Conservation (phyloP, 495 filamentous ascomycete species). For the Hypoxylon rickii region DNA sequence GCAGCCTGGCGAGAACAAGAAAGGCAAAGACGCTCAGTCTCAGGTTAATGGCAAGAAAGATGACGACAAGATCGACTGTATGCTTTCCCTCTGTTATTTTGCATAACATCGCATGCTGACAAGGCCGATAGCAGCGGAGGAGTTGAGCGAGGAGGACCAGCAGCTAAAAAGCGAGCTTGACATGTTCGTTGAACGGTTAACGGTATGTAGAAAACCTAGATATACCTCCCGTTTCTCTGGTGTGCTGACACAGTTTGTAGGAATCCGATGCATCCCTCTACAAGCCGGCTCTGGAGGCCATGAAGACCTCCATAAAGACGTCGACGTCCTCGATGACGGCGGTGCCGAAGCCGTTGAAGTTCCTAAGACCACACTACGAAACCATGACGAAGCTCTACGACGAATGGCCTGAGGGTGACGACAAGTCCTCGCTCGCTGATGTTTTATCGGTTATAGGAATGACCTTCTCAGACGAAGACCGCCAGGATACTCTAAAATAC, state of each 20-base stretch:
- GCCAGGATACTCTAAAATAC: slow-evolving; percentile 94
- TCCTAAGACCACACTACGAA: slow-evolving; percentile 93
- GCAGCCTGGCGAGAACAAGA: slow-evolving; percentile 69
- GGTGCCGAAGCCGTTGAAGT: slow-evolving; percentile 97
- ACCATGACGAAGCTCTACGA: slow-evolving; percentile 84
- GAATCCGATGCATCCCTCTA: slow-evolving; percentile 88
- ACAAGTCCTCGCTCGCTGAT: slow-evolving; percentile 91
- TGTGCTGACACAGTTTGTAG: slow-evolving; percentile 48
- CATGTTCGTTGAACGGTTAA: slow-evolving; percentile 95
- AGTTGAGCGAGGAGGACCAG: slow-evolving; percentile 97
- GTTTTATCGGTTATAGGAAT: slow-evolving; percentile 97
- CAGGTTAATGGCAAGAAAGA: slow-evolving; percentile 75
- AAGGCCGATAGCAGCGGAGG: slow-evolving; percentile 60
- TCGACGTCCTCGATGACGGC: slow-evolving; percentile 99
- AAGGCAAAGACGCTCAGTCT: slow-evolving; percentile 68
- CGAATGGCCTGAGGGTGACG: slow-evolving; percentile 77
- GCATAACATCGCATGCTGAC: slow-evolving; percentile 11
- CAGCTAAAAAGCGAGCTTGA: slow-evolving; percentile 97
- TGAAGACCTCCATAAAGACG: slow-evolving; percentile 97
- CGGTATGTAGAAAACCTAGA: slow-evolving; percentile 56
- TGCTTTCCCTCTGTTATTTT: slow-evolving; percentile 24
- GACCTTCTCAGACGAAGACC: slow-evolving; percentile 97
- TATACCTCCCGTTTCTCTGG: slow-evolving; percentile 6
- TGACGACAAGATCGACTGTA: slow-evolving; percentile 59
- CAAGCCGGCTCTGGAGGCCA: slow-evolving; percentile 86